Evolutionary conservation across 148 eudicot genomes (phyloP), one percentile per base, ranked within the genome.

Genomic region (Chenopodium suecicum): DNA sequence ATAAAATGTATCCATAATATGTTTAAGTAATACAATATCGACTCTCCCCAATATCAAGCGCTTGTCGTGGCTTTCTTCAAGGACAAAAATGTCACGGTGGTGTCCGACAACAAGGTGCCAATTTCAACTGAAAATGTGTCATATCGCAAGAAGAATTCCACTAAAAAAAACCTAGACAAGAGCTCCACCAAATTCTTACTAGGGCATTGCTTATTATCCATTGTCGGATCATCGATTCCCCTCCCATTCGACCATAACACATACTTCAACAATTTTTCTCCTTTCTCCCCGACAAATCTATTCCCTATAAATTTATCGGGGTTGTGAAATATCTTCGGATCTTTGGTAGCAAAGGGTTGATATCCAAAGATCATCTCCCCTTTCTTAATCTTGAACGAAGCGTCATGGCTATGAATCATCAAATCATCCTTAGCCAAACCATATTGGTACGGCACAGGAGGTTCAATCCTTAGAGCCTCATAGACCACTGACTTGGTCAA

Each of bases 181-280:
- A 92, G 79, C 84, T 88, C 84, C 75, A 90, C 91, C 47, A 90
- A 23, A 78, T 92, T 88, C 79, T 90, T 90, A 27, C 72, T 92
- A 22, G 93, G 88, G 32, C 95, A 92, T 82, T 92, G 95, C 82
- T 90, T 92, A 63, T 92, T 89, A 48, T 48, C 52, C 31, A 47
- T 74, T 25, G 86, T 89, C 27, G 93, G 92, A 74, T 73, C 81
- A 27, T 90, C 95, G 0, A 78, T 86, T 76, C 87, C 91, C 17
- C 88, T 73, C 17, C 92, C 93, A 47, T 92, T 92, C 2, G 95
- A 92, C 95, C 93, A 92, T 2, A 82, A 79, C 70, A 89, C 90
- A 58, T 90, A 86, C 83, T 81, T 85, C 47, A 89, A 27, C 79
- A 90, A 23, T 69, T 78, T 80, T 85, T 90, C 88, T 10, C 95